Conservation (phyloP, 2,329 filamentous ascomycete genomes). For the Beauveria medogensis region DNA sequence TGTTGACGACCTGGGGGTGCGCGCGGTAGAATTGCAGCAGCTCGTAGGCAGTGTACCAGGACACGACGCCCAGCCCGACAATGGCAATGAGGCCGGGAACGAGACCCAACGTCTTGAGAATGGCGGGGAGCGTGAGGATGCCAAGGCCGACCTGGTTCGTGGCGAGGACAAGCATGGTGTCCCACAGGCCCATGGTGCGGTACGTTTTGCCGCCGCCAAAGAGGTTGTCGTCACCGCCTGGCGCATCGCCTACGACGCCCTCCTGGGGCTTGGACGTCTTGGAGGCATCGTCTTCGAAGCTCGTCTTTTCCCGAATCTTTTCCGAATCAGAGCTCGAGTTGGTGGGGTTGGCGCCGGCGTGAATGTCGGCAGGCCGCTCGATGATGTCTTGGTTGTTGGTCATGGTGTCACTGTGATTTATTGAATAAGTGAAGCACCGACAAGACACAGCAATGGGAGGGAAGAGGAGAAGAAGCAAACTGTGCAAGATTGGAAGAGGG, state of each 20-base stretch:
- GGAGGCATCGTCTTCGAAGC: slow-evolving; percentile 7
- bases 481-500: not conserved
- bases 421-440: not conserved
- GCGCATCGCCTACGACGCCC: not conserved
- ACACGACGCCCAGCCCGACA: slow-evolving; percentile 54
- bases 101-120: slow-evolving; percentile 59
- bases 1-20: slow-evolving; percentile 61
- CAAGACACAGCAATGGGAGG: not conserved
- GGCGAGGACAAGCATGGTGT: slow-evolving; percentile 24
- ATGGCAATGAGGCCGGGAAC: slow-evolving; percentile 62
- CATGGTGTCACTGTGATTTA: not conserved
- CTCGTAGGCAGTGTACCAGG: slow-evolving; percentile 47
- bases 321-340: not conserved
- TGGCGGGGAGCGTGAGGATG: slow-evolving; percentile 63
- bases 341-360: not conserved
- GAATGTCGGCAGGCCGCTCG: not conserved
- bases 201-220: slow-evolving; percentile 21
- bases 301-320: slow-evolving; percentile 8
- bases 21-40: slow-evolving; percentile 60
- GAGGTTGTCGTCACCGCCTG: slow-evolving; percentile 3
- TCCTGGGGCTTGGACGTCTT: slow-evolving; percentile 4
- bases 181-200: slow-evolving; percentile 27
- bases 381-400: slow-evolving; percentile 1
- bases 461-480: not conserved
- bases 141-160: slow-evolving; percentile 29